phyloP scores from a whole-genome alignment of 306 rosid genomes.

The Cucurbita maxima region DNA sequence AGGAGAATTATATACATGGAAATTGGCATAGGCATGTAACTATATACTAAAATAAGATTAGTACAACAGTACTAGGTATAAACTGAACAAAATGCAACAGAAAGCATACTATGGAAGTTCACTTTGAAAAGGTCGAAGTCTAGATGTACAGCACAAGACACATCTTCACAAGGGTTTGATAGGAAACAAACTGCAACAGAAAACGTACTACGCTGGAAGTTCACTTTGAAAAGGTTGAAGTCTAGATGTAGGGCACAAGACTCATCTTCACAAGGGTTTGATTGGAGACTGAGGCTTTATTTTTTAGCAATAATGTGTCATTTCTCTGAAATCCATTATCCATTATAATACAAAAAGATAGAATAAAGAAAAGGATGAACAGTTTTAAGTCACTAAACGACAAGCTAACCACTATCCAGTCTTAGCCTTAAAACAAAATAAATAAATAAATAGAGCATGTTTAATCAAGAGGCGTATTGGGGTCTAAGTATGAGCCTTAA shows the following conservation, averaged over 20 bases:
- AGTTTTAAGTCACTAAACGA: neutral
- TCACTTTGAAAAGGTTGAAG: neutral
- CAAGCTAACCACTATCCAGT: neutral
- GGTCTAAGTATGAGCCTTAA: too few relatives aligned
- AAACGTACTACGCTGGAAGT: neutral
- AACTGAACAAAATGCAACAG: neutral
- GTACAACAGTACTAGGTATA: neutral
- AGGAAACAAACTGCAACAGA: neutral
- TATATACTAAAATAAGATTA: neutral
- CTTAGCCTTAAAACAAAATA: neutral
- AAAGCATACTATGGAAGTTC: neutral
- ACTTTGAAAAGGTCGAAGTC: neutral
- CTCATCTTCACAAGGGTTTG: neutral
- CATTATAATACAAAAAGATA: neutral
- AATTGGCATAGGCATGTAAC: neutral
- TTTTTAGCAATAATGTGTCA: neutral
- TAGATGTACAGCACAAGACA: neutral
- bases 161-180: neutral
- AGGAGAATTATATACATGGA: slow-evolving; percentile 2
- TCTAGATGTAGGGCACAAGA: neutral
- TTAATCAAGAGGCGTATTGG: too few relatives aligned
- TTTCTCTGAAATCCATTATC: neutral
- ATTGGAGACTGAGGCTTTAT: neutral
- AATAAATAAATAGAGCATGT: too few relatives aligned
- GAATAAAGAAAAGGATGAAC: neutral